These are phyloP conservation scores for Magnusiomyces suaveolens DNA, from an alignment of 1,139 yeast species.

Conservation along the genomic window DNA sequence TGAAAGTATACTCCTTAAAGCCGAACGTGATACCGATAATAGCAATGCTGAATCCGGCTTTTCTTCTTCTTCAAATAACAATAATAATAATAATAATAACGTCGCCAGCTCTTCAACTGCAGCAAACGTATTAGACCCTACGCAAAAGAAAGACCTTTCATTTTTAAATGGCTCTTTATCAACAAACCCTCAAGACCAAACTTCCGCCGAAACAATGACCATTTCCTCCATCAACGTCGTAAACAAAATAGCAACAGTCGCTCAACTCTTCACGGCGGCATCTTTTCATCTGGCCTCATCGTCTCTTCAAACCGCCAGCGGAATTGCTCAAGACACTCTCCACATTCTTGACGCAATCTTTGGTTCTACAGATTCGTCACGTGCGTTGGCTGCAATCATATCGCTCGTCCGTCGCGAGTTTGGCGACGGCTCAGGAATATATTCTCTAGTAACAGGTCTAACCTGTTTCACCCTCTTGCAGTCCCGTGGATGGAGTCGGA, in stretches of 20 bases:
- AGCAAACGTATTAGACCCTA: not conserved
- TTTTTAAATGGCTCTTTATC: not conserved
- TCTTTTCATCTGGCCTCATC: constrained; percentile 27
- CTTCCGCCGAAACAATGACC: constrained; percentile 19
- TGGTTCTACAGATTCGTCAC: constrained; percentile 30
- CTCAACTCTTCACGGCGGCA: constrained; percentile 27
- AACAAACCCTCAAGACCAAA: not conserved
- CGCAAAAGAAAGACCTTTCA: not conserved
- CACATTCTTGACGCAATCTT: constrained; percentile 28
- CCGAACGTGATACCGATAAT: constrained; percentile 25
- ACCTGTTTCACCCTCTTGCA: constrained; percentile 28
- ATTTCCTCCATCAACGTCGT: constrained; percentile 19
- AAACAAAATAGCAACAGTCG: constrained; percentile 24
- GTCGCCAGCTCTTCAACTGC: not conserved
- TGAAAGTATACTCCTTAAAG: constrained; percentile 26
- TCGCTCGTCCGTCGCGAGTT: constrained; percentile 25
- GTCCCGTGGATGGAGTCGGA: constrained; percentile 25
- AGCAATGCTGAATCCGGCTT: constrained; percentile 12
- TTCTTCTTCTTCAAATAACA: constrained; percentile 1
- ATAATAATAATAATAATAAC: constrained; percentile 6
- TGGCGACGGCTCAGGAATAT: constrained; percentile 26
- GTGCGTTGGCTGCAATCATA: constrained; percentile 28
- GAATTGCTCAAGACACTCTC: constrained; percentile 27
- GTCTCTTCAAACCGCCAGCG: constrained; percentile 21
- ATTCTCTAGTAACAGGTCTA: constrained; percentile 26